phyloP scores from a whole-genome alignment of 177 flowering plant genomes.

The Telopea speciosissima region DNA sequence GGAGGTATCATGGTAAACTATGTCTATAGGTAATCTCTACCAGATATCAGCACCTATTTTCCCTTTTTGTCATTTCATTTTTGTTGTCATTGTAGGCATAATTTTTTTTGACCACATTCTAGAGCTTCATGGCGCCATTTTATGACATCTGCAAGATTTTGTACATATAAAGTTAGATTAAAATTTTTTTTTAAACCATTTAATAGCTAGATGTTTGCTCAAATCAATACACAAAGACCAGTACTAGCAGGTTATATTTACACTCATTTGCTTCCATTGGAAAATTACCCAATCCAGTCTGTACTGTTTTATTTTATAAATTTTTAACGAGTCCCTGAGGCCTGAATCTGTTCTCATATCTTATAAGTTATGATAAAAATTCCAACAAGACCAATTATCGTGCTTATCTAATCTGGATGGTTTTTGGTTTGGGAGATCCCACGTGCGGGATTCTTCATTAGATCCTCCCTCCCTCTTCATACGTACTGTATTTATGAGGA shows the following conservation, averaged over 20 bases:
- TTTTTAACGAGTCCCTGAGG: not conserved
- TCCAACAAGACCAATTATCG: not conserved
- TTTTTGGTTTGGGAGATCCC: not conserved
- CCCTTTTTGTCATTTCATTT: not conserved
- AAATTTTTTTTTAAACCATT: no score
- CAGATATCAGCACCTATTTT: not conserved
- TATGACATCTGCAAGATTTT: not conserved
- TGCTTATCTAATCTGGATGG: not conserved
- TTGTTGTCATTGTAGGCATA: not conserved
- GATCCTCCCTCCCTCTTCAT: no score
- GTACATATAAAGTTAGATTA: no score
- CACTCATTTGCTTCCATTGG: no score
- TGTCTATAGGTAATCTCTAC: slow-evolving; percentile 54
- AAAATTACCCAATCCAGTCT: no score
- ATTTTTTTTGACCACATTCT: not conserved
- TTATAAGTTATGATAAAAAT: no score
- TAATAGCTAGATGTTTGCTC: no score
- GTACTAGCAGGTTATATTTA: no score
- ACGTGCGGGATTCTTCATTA: not conserved
- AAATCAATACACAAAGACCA: no score
- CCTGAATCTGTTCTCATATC: not conserved
- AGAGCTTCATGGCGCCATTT: no score
- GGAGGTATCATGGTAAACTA: slow-evolving; percentile 95
- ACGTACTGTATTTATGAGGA: no score
- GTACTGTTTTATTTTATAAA: no score